A percentile compares a stretch with the other conserved stretches of the same genome.
phyloP scores from a whole-genome alignment of 1,284 basidiomycete genomes.

The Irpex sp. region DNA sequence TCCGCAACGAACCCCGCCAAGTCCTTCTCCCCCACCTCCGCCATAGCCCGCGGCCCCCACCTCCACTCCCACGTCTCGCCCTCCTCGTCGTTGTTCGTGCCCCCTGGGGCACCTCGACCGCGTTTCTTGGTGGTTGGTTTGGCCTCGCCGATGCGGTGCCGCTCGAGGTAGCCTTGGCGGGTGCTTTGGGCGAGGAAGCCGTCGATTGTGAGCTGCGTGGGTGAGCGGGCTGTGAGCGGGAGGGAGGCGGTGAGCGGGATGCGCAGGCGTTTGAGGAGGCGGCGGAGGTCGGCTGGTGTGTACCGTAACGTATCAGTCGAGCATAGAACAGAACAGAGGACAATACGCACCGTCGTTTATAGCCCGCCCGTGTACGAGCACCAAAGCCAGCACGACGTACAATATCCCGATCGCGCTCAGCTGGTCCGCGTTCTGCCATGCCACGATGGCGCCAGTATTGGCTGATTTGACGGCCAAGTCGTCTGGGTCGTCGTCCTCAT shows the following conservation, averaged over 20 bases:
- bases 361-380: conserved; percentile 63
- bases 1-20: conserved; percentile 64
- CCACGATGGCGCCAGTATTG: conserved; percentile 58
- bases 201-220: conserved; percentile 48
- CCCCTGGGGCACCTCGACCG: conserved; percentile 31
- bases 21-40: conserved; percentile 65
- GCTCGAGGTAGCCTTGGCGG: conserved; percentile 66
- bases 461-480: conserved; percentile 20
- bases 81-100: conserved; percentile 38
- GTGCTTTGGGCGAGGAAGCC: conserved; percentile 49
- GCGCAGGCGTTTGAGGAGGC: conserved; percentile 55
- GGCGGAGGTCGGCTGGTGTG: conserved; percentile 50
- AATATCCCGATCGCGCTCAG: conserved; percentile 58
- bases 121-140: conserved; percentile 38
- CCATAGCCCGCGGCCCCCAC: conserved; percentile 70
- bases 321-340: neutral
- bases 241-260: conserved; percentile 40
- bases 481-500: conserved; percentile 34
- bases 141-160: conserved; percentile 28
- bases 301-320: neutral
- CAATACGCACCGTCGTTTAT: conserved; percentile 55
- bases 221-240: conserved; percentile 43
- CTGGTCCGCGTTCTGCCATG: conserved; percentile 63
- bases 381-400: conserved; percentile 64
- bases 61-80: conserved; percentile 63